Base-by-base conservation (phyloP, 2,329 filamentous ascomycete genomes). In the Aspergillus sp. region DNA sequence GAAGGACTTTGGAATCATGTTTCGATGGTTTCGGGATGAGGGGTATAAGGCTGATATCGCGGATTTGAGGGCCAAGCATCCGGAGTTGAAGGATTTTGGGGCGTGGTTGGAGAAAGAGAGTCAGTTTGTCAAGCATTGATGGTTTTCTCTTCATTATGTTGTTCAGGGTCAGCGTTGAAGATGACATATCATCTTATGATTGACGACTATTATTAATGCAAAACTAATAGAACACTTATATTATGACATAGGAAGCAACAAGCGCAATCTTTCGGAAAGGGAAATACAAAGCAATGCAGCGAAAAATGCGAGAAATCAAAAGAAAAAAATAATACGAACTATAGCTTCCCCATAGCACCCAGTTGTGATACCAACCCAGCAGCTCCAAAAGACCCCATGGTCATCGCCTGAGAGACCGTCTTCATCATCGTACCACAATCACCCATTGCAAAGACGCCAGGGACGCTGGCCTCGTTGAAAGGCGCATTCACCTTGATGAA, bases 21-120 rank as follows among this genome's bases (percentile, higher is more conserved):
- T 81, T 51, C 71, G 72, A 16, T 85, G 82, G 82, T 84, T 84
- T 58, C 70, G 71, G 49, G 72, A 76, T 6, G 74, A 77, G 22
- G 82, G 81, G 0, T 85, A 79, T 65, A 73, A 72, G 9, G 80
- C 75, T 5, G 78, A 85, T 67, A 75, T 85, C 54, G 39, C 61
- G 22, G 73, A 68, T 55, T 59, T 81, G 64, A 78, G 70, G 69
- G 71, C 72, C 59, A 69, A 76, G 61, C 74, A 84, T 69, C 77
- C 78, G 2, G 72, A 72, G 22, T 64, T 84, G 67, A 77, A 78
- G 67, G 73, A 80, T 56, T 82, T 84, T 59, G 77, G 75, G 62
- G 73, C 69, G 9, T 85, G 81, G 80, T 59, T 85, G 62, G 71
- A 73, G 69, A 73, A 77, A 67, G 78, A 81, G 61, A 84, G 81